Base-by-base conservation (phyloP, 1,139 yeast genomes). In the Casaregolazyma suthepensis region DNA sequence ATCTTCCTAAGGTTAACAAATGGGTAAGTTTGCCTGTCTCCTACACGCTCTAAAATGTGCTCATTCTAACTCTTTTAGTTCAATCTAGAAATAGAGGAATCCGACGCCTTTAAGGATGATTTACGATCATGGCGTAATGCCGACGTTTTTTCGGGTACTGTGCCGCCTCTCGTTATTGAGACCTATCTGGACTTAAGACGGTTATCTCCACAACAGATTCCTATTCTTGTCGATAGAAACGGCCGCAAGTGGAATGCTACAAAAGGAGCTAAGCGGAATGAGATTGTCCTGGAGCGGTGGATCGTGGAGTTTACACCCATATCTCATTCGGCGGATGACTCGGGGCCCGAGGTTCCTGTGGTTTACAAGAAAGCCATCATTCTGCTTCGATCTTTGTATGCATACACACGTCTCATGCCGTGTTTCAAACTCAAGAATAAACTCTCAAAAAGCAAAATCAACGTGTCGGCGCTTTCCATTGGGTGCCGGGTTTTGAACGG, bases 221-320 rank as follows among this genome's bases (percentile, higher is more conserved):
- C 90, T 46, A 78, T 83, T 48, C 69, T 74, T 38, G 83, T 81
- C 54, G 91, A 81, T 54, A 66, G 70, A 9, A 76, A 73, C 4
- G 75, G 76, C 44, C 71, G 71, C 54, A 59, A 71, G n/a, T 78
- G 80, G 79, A 72, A 75, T 38, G 82, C 81, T 13, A 74, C 66
- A 15, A 76, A 75, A 54, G 81, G 82, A 17, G 75, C 76, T 1
- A 82, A 78, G 64, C 85, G 84, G 62, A 75, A 81, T 13, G 98
- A 91, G 68, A 80, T 93, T 17, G 96, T 93, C 1, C 71, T 93
- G 55, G 99, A 93, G 66, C 76, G 99, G 56, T 93, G 99, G 99
- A 74, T 89, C 23, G 73, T 93, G 42, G 96, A 90, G 67, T 80
- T 90, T 58, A 91, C 85, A 61, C 48, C 52, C 22, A 26, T 23